Evolutionary conservation across 2,329 filamentous ascomycete species (phyloP).

Genomic region (Fusarium subtropicale): DNA sequence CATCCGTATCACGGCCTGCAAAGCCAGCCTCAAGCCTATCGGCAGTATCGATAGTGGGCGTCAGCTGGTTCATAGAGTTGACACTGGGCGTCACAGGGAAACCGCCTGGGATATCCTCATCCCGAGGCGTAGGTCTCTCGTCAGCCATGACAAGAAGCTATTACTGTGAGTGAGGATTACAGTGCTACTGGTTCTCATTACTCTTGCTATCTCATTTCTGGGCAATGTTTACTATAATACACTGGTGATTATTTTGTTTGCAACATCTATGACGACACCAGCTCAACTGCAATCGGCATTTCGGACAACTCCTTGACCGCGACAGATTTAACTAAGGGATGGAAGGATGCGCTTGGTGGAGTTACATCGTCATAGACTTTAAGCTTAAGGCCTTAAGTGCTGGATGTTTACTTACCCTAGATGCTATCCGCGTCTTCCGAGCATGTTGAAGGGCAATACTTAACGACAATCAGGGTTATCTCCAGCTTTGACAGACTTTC

Average conservation of each 20-base stretch:
- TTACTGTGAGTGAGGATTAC: neutral
- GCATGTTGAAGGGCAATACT: neutral
- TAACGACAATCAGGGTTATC: neutral
- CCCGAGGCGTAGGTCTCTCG: conserved; percentile 40
- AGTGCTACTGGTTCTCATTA: neutral
- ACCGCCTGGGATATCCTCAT: conserved; percentile 46
- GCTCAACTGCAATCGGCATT: conserved; percentile 20
- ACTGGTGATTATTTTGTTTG: neutral
- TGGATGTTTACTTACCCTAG: conserved; percentile 12
- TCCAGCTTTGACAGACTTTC: neutral
- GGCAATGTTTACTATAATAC: conserved; percentile 9
- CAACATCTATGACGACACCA: conserved; percentile 37
- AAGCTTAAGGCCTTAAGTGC: conserved; percentile 7
- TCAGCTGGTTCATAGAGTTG: conserved; percentile 20
- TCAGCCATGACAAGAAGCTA: conserved; percentile 31
- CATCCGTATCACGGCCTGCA: conserved; percentile 4
- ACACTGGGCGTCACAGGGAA: conserved; percentile 43
- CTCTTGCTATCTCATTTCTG: neutral
- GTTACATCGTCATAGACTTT: conserved; percentile 34
- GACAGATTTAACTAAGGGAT: neutral
- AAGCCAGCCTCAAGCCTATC: conserved; percentile 31
- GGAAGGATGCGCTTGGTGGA: conserved; percentile 6
- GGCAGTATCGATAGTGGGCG: conserved; percentile 15
- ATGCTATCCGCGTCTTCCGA: neutral
- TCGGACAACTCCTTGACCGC: conserved; percentile 33